Percentiles rank a stretch among this genome's conserved stretches.
Evolutionary conservation across 148 eudicot genomes (phyloP).

Genomic region (Mesembryanthemum crystallinum): DNA sequence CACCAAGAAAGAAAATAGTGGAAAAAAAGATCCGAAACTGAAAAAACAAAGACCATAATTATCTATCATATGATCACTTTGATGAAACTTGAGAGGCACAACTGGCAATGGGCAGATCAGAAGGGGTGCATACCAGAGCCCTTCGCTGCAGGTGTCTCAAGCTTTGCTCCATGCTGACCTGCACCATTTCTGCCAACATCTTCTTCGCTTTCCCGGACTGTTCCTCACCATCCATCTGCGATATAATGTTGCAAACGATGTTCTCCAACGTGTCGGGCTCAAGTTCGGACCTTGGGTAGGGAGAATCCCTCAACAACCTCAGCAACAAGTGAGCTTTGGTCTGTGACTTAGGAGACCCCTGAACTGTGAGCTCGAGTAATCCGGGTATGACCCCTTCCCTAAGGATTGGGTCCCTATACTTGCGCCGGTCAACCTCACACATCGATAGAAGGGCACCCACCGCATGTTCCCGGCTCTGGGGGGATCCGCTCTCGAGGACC

Average conservation of each 20-base stretch:
- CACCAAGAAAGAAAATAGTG: slow-evolving; percentile 2
- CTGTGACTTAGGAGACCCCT: slow-evolving; percentile 74
- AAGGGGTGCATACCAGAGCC: slow-evolving; percentile 77
- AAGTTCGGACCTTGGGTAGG: slow-evolving; percentile 70
- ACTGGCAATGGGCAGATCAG: slow-evolving; percentile 45
- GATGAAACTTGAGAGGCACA: slow-evolving; percentile 58
- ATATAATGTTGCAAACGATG: slow-evolving; percentile 72
- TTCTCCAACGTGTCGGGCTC: slow-evolving; percentile 78
- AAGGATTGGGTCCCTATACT: slow-evolving; percentile 74
- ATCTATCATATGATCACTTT: slow-evolving; percentile 31
- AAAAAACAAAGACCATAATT: background rate
- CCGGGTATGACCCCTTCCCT: slow-evolving; percentile 97
- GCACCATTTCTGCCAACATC: slow-evolving; percentile 95
- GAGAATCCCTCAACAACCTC: slow-evolving; percentile 69
- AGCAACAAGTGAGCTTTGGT: slow-evolving; percentile 68
- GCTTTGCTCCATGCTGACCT: slow-evolving; percentile 99
- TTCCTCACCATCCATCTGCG: slow-evolving; percentile 79
- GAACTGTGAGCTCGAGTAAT: slow-evolving; percentile 90
- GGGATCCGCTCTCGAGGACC: slow-evolving; percentile 79
- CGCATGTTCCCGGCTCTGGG: slow-evolving; percentile 79
- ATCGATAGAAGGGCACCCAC: slow-evolving; percentile 76
- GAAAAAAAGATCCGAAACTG: background rate
- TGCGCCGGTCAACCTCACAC: slow-evolving; percentile 72
- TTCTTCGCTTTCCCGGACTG: slow-evolving; percentile 85
- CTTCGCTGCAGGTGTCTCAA: slow-evolving; percentile 79